Evolutionary conservation across 192 early-diverging fungal genomes (phyloP).

Genomic region (Phlyctochytrium bullatum): DNA sequence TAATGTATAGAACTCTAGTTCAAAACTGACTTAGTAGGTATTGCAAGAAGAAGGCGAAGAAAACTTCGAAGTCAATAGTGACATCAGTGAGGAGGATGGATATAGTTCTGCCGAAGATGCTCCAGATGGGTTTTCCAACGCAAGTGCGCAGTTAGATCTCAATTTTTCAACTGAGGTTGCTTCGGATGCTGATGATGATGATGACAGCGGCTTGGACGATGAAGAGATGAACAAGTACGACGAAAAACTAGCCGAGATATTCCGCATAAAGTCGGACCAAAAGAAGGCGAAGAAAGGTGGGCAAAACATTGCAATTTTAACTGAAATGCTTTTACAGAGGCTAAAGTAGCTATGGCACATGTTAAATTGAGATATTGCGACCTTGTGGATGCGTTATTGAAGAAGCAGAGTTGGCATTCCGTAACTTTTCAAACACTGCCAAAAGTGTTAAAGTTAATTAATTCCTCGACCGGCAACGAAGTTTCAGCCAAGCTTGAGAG

Average conservation of each 20-base stretch:
- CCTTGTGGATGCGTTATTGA: constrained; percentile 74
- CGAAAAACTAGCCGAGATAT: constrained; percentile 90
- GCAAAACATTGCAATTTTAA: background rate
- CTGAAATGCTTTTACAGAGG: constrained; percentile 40
- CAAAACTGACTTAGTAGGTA: constrained; percentile 15
- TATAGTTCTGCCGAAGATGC: too few relatives aligned
- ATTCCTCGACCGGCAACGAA: constrained; percentile 39
- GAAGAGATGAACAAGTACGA: constrained; percentile 90
- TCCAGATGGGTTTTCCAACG: too few relatives aligned
- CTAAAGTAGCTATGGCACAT: constrained; percentile 76
- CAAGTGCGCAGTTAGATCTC: background rate
- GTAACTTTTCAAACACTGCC: constrained; percentile 71
- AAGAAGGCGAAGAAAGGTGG: constrained; percentile 75
- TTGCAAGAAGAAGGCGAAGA: constrained; percentile 45
- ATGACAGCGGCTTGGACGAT: constrained; percentile 66
- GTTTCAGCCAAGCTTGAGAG: constrained; percentile 57
- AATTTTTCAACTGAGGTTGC: constrained; percentile 45
- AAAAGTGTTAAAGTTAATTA: constrained; percentile 64
- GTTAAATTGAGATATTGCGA: constrained; percentile 90
- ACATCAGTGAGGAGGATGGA: constrained; percentile 42
- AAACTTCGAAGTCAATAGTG: constrained; percentile 41
- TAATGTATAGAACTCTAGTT: constrained; percentile 46
- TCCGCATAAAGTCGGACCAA: constrained; percentile 74
- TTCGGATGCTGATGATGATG: constrained; percentile 51
- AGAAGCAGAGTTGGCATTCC: constrained; percentile 62